Conservation (phyloP, 1,284 basidiomycete species). For the Tremellales sp. region DNA sequence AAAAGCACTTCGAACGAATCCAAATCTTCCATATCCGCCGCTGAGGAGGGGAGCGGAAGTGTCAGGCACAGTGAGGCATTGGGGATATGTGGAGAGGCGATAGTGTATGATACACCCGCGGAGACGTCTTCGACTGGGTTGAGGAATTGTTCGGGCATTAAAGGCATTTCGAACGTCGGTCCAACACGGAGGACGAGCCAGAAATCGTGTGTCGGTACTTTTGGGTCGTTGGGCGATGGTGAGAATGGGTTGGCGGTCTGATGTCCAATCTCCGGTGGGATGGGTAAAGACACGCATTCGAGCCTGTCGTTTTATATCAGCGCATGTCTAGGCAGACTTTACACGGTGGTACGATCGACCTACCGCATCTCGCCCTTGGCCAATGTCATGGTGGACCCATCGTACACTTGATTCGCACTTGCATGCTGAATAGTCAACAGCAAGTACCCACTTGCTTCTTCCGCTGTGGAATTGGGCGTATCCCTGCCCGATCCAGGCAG, state of each 20-base stretch:
- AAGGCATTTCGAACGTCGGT: constrained; percentile 40
- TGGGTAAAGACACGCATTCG: constrained; percentile 46
- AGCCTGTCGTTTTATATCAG: constrained; percentile 34
- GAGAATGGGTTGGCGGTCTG: constrained; percentile 49
- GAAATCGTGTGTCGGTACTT: constrained; percentile 45
- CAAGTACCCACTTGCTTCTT: constrained; percentile 31
- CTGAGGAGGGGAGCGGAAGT: constrained; percentile 45
- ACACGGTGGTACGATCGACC: constrained; percentile 8
- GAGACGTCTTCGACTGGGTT: constrained; percentile 10
- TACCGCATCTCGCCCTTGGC: constrained; percentile 40
- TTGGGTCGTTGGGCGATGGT: constrained; percentile 32
- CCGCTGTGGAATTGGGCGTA: constrained; percentile 10
- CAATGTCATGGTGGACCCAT: constrained; percentile 32
- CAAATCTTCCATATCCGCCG: constrained; percentile 56
- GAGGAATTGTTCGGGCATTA: constrained; percentile 34
- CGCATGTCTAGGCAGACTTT: neutral
- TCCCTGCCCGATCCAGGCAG: constrained; percentile 10
- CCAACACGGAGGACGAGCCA: constrained; percentile 47
- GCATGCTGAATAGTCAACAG: constrained; percentile 38
- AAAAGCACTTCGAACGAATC: constrained; percentile 68
- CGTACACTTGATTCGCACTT: constrained; percentile 38
- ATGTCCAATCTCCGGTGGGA: constrained; percentile 38
- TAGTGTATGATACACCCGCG: constrained; percentile 28
- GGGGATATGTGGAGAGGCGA: constrained; percentile 34
- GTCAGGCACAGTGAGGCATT: constrained; percentile 49